Percentiles rank a stretch among this genome's conserved stretches.
Evolutionary conservation across 202 grass and related monocot genomes (phyloP).

Genomic region (Hordeum pubiflorum): DNA sequence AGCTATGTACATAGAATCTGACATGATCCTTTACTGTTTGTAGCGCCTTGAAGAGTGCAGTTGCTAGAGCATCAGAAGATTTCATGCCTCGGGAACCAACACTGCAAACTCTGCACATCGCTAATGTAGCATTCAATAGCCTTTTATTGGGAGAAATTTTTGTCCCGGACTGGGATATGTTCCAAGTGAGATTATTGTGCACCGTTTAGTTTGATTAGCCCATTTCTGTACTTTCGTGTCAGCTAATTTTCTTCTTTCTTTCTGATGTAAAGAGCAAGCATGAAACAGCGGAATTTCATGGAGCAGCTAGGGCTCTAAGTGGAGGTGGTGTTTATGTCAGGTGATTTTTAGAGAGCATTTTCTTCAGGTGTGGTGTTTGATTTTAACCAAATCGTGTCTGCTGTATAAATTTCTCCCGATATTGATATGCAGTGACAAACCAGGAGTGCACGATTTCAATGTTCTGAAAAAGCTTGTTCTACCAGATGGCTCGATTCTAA

Average conservation of each 20-base stretch:
- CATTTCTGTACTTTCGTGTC: neutral
- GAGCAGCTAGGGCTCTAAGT: constrained; percentile 42
- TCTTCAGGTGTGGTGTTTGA: neutral
- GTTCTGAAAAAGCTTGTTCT: constrained; percentile 48
- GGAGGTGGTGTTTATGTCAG: constrained; percentile 44
- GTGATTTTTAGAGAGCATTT: neutral
- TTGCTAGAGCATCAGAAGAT: constrained; percentile 57
- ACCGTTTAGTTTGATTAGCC: neutral
- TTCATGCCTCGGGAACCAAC: constrained; percentile 42
- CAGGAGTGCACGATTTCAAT: constrained; percentile 38
- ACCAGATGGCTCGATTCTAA: constrained; percentile 41
- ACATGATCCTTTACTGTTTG: neutral
- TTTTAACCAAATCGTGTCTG: neutral
- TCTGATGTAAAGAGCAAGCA: constrained; percentile 37
- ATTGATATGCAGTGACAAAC: constrained; percentile 34
- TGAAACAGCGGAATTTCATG: constrained; percentile 42
- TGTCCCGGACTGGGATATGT: constrained; percentile 66
- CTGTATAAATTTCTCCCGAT: neutral
- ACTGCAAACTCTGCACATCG: constrained; percentile 39
- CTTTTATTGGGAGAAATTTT: constrained; percentile 43
- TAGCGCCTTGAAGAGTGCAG: constrained; percentile 43
- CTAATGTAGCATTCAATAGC: constrained; percentile 48
- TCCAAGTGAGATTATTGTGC: constrained; percentile 38
- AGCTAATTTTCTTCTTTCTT: constrained; percentile 16
- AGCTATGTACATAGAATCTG: constrained; percentile 21